Evolutionary conservation across 495 filamentous ascomycete species (phyloP).

Genomic region (Penicillium roqueforti): DNA sequence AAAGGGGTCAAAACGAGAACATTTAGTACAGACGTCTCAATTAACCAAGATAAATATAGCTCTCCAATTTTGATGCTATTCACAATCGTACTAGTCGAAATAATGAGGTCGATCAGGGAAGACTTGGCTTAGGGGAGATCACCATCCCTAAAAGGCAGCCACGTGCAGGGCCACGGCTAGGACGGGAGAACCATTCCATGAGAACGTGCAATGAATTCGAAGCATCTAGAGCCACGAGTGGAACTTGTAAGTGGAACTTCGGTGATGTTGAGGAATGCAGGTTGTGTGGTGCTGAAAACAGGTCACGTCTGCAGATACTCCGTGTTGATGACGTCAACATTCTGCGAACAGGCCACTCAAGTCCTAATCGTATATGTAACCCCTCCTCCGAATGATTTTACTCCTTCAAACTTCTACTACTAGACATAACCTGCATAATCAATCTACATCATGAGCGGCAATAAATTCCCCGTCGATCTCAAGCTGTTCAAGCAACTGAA

Average conservation of each 20-base stretch:
- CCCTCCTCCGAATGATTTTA: neutral
- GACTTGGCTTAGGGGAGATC: neutral
- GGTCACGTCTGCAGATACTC: neutral
- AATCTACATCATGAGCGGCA: constrained; percentile 19
- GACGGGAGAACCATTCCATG: neutral
- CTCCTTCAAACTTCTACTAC: neutral
- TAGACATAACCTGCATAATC: neutral
- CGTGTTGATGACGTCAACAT: neutral
- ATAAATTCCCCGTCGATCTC: constrained; percentile 37
- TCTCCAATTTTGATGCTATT: neutral
- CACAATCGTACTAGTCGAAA: neutral
- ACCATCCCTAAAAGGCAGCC: neutral
- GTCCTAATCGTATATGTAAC: neutral
- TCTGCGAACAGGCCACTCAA: neutral
- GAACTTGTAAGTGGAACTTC: neutral
- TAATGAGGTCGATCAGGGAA: neutral
- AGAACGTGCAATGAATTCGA: neutral
- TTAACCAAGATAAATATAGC: neutral
- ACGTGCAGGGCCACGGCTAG: neutral
- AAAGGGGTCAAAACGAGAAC: too few species aligned
- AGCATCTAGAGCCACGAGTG: too few species aligned
- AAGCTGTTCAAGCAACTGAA: constrained; percentile 38
- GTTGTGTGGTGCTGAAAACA: neutral
- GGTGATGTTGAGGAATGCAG: neutral
- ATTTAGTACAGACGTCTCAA: neutral